phyloP scores from a whole-genome alignment of 1,284 basidiomycete species.

The Stygiomarasmius scandens region DNA sequence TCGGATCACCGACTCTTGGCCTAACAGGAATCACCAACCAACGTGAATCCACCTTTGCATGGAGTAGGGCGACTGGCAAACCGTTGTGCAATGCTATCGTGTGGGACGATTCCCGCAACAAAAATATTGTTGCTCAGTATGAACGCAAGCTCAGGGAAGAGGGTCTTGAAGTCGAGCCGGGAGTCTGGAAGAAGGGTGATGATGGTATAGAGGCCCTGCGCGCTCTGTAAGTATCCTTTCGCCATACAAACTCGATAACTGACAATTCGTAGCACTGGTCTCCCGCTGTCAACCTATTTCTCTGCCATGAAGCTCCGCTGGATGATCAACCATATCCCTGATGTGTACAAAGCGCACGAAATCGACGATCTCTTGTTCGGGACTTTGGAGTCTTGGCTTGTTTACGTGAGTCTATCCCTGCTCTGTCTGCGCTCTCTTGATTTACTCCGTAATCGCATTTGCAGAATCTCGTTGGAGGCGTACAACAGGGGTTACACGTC shows the following conservation, averaged over 20 bases:
- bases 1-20: slow-evolving; percentile 13
- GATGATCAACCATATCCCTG: slow-evolving; percentile 90
- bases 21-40: slow-evolving; percentile 91
- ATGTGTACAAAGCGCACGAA: slow-evolving; percentile 81
- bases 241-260: slow-evolving; percentile 13
- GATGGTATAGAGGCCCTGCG: slow-evolving; percentile 71
- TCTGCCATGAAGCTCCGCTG: slow-evolving; percentile 95
- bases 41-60: slow-evolving; percentile 93
- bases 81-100: slow-evolving; percentile 91
- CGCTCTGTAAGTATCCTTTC: slow-evolving; percentile 56
- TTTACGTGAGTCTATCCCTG: slow-evolving; percentile 81
- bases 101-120: slow-evolving; percentile 94
- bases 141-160: slow-evolving; percentile 72
- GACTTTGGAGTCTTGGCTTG: slow-evolving; percentile 95
- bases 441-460: slow-evolving; percentile 10
- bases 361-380: slow-evolving; percentile 87
- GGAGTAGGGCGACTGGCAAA: slow-evolving; percentile 90
- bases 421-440: neutral
- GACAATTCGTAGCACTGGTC: slow-evolving; percentile 66
- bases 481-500: slow-evolving; percentile 72
- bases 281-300: slow-evolving; percentile 95
- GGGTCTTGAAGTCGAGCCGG: slow-evolving; percentile 77
- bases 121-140: slow-evolving; percentile 80
- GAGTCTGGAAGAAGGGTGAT: slow-evolving; percentile 65
- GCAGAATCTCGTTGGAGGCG: slow-evolving; percentile 85